Evolutionary conservation across 768 basidiomycete genomes (phyloP).

Genomic region (Mrakia gelida): DNA sequence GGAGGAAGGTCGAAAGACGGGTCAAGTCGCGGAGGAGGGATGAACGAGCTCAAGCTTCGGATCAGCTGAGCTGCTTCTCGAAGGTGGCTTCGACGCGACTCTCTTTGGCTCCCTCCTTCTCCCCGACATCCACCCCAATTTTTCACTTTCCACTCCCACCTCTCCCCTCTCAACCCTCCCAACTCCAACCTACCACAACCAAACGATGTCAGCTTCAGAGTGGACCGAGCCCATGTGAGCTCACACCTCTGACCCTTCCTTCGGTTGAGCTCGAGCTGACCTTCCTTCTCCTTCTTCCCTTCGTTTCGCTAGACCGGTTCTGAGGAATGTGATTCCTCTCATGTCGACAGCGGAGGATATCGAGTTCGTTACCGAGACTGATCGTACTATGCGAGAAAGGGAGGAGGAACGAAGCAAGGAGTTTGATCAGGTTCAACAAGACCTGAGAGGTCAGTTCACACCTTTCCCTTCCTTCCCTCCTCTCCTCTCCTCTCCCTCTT

Average conservation of each 20-base stretch:
- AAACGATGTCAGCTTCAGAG: constrained; percentile 9
- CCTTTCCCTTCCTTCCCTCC: background rate
- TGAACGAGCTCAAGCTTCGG: background rate
- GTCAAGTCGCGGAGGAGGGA: background rate
- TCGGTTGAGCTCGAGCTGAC: background rate
- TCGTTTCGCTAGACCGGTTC: constrained; percentile 16
- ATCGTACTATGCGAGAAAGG: constrained; percentile 18
- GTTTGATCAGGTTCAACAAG: constrained; percentile 15
- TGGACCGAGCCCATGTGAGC: constrained; percentile 25
- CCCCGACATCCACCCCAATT: no score
- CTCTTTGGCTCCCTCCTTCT: no score
- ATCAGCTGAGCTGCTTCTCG: no score
- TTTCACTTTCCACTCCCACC: background rate
- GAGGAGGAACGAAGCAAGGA: constrained; percentile 23
- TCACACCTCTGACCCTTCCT: background rate
- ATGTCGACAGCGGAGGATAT: constrained; percentile 20
- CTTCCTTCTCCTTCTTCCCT: background rate
- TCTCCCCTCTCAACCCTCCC: background rate
- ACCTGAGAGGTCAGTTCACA: constrained; percentile 7
- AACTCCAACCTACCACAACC: background rate
- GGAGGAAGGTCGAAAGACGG: background rate
- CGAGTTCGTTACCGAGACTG: constrained; percentile 22
- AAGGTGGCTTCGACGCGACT: no score
- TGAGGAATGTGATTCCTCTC: constrained; percentile 23
- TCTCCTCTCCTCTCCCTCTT: background rate